Conservation (phyloP, 2,329 filamentous ascomycete species). For the Microdochium trichocladiopsis region DNA sequence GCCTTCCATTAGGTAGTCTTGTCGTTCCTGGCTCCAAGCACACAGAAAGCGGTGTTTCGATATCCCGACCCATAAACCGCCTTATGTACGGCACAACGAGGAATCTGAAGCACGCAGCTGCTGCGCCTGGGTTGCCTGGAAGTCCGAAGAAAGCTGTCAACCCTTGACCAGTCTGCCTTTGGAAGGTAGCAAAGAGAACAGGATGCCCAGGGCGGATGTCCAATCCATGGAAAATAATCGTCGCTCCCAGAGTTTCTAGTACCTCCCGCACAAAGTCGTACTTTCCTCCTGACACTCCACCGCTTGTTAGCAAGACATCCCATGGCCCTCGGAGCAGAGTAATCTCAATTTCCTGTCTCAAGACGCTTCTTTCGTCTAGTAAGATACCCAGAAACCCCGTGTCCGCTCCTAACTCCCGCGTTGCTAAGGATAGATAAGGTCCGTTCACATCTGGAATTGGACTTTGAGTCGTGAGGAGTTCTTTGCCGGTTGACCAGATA, state of each 20-base stretch:
- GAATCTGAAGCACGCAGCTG: constrained; percentile 19
- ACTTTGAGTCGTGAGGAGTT: background rate
- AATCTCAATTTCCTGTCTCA: background rate
- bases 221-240: constrained; percentile 16
- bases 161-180: background rate
- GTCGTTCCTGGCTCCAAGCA: background rate
- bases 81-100: constrained; percentile 17
- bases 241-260: constrained; percentile 11
- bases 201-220: constrained; percentile 21
- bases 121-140: constrained; percentile 17
- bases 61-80: constrained; percentile 4
- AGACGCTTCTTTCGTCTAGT: background rate
- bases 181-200: constrained; percentile 16
- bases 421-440: background rate
- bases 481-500: background rate
- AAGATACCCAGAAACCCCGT: background rate
- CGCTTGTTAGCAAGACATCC: constrained; percentile 18
- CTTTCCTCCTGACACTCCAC: constrained; percentile 18
- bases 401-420: background rate
- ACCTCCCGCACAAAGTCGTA: constrained; percentile 15
- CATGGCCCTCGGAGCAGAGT: too few relatives aligned
- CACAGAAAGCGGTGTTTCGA: constrained; percentile 1
- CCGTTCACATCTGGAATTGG: background rate
- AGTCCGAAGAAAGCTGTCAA: constrained; percentile 17
- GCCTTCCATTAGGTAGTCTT: background rate